A percentile compares a stretch with the other conserved stretches of the same genome.
These are phyloP conservation scores for Eutrema japonicum DNA, from an alignment of 345 rosid species.

Conservation along the genomic window DNA sequence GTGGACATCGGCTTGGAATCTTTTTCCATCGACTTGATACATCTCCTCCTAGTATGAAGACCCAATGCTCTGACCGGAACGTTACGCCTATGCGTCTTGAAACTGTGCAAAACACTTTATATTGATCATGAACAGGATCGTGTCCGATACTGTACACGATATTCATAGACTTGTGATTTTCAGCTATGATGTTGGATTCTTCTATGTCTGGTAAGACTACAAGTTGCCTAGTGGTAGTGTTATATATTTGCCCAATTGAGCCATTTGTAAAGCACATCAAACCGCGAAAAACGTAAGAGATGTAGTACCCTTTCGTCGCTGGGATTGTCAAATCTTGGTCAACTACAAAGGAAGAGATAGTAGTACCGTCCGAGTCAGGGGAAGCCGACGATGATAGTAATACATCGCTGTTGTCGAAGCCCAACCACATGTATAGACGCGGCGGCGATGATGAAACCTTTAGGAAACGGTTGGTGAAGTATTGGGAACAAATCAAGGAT, in stretches of 20 bases:
- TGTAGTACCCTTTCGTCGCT: not conserved
- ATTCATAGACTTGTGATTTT: not conserved
- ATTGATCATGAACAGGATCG: constrained; percentile 3
- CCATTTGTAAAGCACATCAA: not conserved
- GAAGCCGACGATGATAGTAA: not conserved
- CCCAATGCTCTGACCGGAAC: constrained; percentile 21
- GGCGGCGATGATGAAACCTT: not conserved
- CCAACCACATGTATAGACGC: not conserved
- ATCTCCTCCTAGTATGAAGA: constrained; percentile 9
- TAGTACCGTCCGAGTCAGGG: not conserved
- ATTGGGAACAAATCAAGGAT: not conserved
- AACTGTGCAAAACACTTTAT: constrained; percentile 31
- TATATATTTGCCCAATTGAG: not conserved
- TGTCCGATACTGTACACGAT: not conserved
- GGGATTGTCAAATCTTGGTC: constrained; percentile 22
- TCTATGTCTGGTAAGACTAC: constrained; percentile 9
- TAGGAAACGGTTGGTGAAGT: not conserved
- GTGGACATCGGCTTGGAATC: not conserved
- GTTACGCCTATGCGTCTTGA: not conserved
- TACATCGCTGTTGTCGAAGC: not conserved
- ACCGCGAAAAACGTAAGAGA: constrained; percentile 8
- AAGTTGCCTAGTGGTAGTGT: constrained; percentile 27
- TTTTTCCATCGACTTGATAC: constrained; percentile 23
- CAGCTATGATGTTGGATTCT: constrained; percentile 6
- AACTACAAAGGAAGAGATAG: not conserved